A percentile compares a stretch with the other conserved stretches of the same genome.
phyloP scores from a whole-genome alignment of 2,329 filamentous ascomycete genomes.

The Pseudogymnoascus sp. region DNA sequence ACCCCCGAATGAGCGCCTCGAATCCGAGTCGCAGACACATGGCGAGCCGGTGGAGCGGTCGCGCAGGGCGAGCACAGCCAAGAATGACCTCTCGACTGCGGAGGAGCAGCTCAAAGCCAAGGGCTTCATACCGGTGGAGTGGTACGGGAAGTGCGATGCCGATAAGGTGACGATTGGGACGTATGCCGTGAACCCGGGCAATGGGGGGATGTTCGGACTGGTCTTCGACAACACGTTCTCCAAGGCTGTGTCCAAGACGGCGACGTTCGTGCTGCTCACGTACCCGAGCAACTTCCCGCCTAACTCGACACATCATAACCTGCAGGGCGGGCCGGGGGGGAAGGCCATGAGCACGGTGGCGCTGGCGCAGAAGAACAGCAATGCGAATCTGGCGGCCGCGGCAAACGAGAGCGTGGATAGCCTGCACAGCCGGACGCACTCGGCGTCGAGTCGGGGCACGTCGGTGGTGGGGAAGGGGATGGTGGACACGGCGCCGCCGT shows the following conservation, averaged over 20 bases:
- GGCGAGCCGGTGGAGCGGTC: conserved; percentile 30
- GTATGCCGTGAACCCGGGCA: conserved; percentile 65
- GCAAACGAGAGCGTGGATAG: conserved; percentile 47
- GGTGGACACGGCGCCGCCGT: conserved; percentile 35
- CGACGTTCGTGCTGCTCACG: conserved; percentile 88
- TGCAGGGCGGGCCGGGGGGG: conserved; percentile 30
- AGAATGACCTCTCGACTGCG: conserved; percentile 53
- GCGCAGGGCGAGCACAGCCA: conserved; percentile 38
- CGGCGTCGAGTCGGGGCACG: conserved; percentile 32
- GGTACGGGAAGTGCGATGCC: conserved; percentile 92
- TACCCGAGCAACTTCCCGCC: conserved; percentile 79
- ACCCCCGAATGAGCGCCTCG: neutral
- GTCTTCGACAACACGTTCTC: conserved; percentile 99
- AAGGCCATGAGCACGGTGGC: conserved; percentile 21
- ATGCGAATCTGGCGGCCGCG: neutral
- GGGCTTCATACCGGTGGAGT: conserved; percentile 65
- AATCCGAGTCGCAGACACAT: neutral
- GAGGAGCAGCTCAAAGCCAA: conserved; percentile 58
- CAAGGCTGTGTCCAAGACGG: conserved; percentile 88
- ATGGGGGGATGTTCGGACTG: conserved; percentile 89
- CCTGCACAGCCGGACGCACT: conserved; percentile 44
- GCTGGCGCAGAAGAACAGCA: conserved; percentile 10
- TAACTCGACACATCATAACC: conserved; percentile 62
- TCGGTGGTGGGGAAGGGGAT: conserved; percentile 49
- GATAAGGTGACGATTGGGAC: conserved; percentile 91